A percentile compares a stretch with the other conserved stretches of the same genome.
These are phyloP conservation scores for Oenanthe sinensis DNA, from an alignment of 129 eudicot species.

Conservation along the genomic window DNA sequence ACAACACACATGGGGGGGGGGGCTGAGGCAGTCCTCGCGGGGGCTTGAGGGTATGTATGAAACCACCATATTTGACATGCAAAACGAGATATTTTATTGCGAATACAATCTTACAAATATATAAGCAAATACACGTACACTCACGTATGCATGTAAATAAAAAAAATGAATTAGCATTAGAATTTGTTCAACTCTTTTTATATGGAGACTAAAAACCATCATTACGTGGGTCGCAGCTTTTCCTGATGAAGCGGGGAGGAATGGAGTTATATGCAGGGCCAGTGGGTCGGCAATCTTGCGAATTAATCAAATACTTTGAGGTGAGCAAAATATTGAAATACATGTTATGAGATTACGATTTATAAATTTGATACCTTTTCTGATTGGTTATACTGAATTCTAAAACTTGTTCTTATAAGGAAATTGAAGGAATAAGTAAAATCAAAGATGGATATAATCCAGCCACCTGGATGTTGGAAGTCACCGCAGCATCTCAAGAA, in stretches of 20 bases:
- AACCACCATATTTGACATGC: neutral
- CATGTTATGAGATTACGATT: neutral
- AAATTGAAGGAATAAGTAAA: slow-evolving; percentile 16
- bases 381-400: neutral
- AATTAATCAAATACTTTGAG: slow-evolving; percentile 9
- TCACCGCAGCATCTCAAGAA: slow-evolving; percentile 25
- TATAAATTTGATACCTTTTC: neutral
- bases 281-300: slow-evolving; percentile 4
- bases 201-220: neutral
- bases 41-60: neutral
- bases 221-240: slow-evolving; percentile 4
- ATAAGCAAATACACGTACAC: no score
- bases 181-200: neutral
- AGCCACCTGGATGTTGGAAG: slow-evolving; percentile 34
- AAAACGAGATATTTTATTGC: neutral
- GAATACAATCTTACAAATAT: no score
- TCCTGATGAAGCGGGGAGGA: slow-evolving; percentile 11
- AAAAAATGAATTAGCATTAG: neutral
- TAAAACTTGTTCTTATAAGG: neutral
- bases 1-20: neutral
- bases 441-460: slow-evolving; percentile 27
- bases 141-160: no score
- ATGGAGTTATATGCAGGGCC: slow-evolving; percentile 9
- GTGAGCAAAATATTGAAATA: neutral
- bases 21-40: neutral